Base-by-base conservation (phyloP, 2,329 filamentous ascomycete genomes). In the Trichoderma pleuroti region DNA sequence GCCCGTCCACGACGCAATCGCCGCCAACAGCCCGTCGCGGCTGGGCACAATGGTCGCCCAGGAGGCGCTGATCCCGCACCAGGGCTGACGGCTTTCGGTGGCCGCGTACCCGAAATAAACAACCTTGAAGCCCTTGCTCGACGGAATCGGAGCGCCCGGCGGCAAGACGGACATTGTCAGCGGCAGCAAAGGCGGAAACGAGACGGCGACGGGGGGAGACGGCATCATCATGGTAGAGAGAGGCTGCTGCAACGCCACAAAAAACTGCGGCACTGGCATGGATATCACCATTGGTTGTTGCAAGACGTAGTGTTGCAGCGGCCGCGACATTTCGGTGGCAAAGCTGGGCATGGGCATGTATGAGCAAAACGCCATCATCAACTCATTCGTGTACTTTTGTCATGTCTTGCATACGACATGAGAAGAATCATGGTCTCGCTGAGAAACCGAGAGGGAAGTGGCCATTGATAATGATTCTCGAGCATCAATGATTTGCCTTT, bases 311-410 rank as follows among this genome's bases (percentile, higher is more conserved):
- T 65, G 16, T 57, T 63, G 68, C 5, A 59, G 11, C 21, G 52
- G 70, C 18, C 14, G 52, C 3, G 32, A 36, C 18, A 32, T 70
- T 18, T 30, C 72, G 34, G 30, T 52, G 39, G 36, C 56, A n/a
- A 80, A 76, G 49, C 78, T 65, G 26, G 77, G 76, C 14, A 75
- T 72, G 26, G 75, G 77, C 54, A 18, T 30, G 12, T 56, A 30
- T 9, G 14, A 77, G 74, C 56, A 75, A 30, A 73, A 77, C 0
- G 75, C 12, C 77, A 80, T 80, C 8, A 8, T 64, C 9, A 54
- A 14, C 28, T 9, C 7, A 36, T 14, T 21, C 26, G 5, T 4
- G 24, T 26, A 11, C 18, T 39, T 9, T 10, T n/a, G n/a, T n/a
- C n/a, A n/a, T n/a, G n/a, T n/a, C n/a, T 5, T 9, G 36, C 54